These are phyloP conservation scores for Solidago caesia DNA, from an alignment of 129 eudicot genomes.

Conservation along the genomic window DNA sequence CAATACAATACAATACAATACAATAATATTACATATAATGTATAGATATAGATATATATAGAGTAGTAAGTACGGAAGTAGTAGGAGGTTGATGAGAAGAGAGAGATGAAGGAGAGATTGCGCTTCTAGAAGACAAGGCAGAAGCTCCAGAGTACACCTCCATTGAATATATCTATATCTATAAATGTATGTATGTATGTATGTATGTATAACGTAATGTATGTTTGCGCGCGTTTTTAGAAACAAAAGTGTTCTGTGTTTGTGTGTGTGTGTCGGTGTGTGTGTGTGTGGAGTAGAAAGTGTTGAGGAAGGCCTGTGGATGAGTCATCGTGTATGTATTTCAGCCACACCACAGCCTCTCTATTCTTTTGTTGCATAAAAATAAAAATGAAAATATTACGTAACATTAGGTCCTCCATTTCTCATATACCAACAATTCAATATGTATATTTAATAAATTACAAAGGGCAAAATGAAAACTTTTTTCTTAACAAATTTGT, in stretches of 20 bases:
- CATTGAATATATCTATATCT: background rate
- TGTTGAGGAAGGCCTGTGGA: background rate
- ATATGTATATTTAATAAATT: no score
- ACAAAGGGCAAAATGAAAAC: no score
- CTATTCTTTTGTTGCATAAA: background rate
- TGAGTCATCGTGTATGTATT: slow-evolving; percentile 14
- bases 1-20: no score
- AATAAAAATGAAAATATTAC: no score
- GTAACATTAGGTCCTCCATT: no score
- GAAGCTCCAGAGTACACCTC: slow-evolving; percentile 42
- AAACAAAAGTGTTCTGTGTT: background rate
- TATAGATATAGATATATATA: background rate
- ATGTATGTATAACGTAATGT: no score
- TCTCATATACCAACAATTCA: no score
- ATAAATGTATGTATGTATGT: no score
- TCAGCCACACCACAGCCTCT: background rate
- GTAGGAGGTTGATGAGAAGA: slow-evolving; percentile 27
- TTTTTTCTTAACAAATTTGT: no score
- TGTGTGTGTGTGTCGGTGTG: background rate
- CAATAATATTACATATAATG: background rate
- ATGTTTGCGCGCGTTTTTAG: no score
- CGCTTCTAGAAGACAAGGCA: slow-evolving; percentile 50
- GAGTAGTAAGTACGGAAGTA: slow-evolving; percentile 34
- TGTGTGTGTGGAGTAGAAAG: background rate
- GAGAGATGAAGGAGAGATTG: slow-evolving; percentile 48